These are phyloP conservation scores for Megacollybia marginata DNA, from an alignment of 768 basidiomycete genomes.

Conservation along the genomic window DNA sequence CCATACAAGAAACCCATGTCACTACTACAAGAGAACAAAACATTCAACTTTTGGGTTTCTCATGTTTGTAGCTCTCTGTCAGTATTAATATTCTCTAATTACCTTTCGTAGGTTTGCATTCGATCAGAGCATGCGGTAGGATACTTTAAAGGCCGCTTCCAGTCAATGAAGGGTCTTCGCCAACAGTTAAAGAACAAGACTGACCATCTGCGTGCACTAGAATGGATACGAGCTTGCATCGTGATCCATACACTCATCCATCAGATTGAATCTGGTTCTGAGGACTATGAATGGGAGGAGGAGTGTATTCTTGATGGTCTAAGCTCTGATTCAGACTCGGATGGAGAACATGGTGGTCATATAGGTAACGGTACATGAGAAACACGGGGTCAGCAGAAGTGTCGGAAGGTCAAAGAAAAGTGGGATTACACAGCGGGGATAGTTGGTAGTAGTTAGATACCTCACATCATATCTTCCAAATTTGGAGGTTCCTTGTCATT, in stretches of 20 bases:
- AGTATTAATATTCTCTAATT: background rate
- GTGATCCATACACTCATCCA: constrained; percentile 9
- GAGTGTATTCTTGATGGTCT: background rate
- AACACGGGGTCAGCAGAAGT: background rate
- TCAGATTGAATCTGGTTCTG: background rate
- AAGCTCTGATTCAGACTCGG: background rate
- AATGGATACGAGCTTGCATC: constrained; percentile 16
- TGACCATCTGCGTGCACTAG: constrained; percentile 10
- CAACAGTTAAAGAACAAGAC: constrained; percentile 15
- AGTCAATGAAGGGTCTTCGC: constrained; percentile 15
- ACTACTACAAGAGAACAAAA: constrained; percentile 12
- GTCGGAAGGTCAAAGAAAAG: background rate
- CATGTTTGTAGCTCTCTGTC: background rate
- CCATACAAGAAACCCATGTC: constrained; percentile 23
- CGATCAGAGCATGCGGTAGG: constrained; percentile 22
- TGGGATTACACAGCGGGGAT: too few relatives aligned
- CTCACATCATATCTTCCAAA: too few relatives aligned
- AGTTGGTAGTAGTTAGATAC: too few relatives aligned
- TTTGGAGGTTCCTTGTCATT: background rate
- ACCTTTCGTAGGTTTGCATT: constrained; percentile 12
- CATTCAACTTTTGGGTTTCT: constrained; percentile 19
- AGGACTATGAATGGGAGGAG: background rate
- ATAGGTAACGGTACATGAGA: too few relatives aligned
- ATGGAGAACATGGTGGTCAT: background rate
- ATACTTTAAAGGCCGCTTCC: constrained; percentile 19